phyloP scores from a whole-genome alignment of 2,329 filamentous ascomycete genomes.

The Calonectria ilicicola region DNA sequence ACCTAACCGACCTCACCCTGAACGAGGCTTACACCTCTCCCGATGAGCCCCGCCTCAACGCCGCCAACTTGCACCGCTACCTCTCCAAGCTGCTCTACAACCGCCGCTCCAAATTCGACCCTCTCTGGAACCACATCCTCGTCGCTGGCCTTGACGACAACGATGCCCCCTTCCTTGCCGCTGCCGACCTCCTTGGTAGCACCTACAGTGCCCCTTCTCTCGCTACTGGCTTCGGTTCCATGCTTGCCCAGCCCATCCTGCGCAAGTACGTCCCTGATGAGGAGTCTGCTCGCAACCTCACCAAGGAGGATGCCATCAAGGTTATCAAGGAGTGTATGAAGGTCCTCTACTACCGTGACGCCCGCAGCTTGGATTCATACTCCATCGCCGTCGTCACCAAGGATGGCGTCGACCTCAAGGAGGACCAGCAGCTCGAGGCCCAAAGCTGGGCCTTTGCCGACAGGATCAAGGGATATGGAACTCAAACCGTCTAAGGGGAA shows the following conservation, averaged over 20 bases:
- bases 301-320: slow-evolving; percentile 81
- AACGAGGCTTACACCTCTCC: slow-evolving; percentile 82
- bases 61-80: slow-evolving; percentile 96
- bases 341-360: slow-evolving; percentile 97
- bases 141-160: slow-evolving; percentile 89
- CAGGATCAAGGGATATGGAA: slow-evolving; percentile 93
- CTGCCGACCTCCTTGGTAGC: slow-evolving; percentile 91
- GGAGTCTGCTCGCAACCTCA: slow-evolving; percentile 77
- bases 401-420: slow-evolving; percentile 86
- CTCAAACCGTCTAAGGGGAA: slow-evolving; percentile 72
- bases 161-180: slow-evolving; percentile 88
- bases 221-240: slow-evolving; percentile 92
- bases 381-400: slow-evolving; percentile 91
- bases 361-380: slow-evolving; percentile 90
- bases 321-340: slow-evolving; percentile 96
- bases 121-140: slow-evolving; percentile 95
- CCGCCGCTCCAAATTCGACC: slow-evolving; percentile 95
- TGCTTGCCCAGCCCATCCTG: slow-evolving; percentile 93
- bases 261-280: slow-evolving; percentile 88
- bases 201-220: slow-evolving; percentile 90
- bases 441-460: slow-evolving; percentile 99
- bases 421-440: slow-evolving; percentile 88
- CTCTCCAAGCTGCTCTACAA: slow-evolving; percentile 96
- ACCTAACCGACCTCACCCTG: slow-evolving; percentile 88
- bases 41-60: slow-evolving; percentile 72